phyloP scores from a whole-genome alignment of 73 alveolate species.

The Paramecium pentaurelia region DNA sequence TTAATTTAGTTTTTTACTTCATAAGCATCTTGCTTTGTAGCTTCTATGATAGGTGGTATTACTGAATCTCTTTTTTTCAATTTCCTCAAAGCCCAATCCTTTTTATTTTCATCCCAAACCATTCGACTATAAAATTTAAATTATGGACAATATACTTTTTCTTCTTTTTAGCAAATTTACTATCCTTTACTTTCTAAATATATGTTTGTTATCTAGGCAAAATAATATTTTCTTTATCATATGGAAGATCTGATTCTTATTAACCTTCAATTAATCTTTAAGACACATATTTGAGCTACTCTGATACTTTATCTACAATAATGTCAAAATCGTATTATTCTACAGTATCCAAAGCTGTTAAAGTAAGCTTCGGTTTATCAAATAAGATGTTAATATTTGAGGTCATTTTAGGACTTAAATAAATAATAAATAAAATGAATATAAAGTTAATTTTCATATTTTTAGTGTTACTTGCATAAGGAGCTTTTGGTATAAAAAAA shows the following conservation, averaged over 20 bases:
- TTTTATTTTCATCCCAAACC: slow-evolving; percentile 38
- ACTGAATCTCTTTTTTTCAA: neutral
- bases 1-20: neutral
- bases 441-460: slow-evolving; percentile 9
- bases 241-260: slow-evolving; percentile 12
- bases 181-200: slow-evolving; percentile 1
- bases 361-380: slow-evolving; percentile 13
- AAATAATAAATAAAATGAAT: slow-evolving; percentile 4
- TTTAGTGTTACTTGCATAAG: neutral
- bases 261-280: neutral
- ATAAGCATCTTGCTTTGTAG: slow-evolving; percentile 15
- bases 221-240: slow-evolving; percentile 34
- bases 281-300: slow-evolving; percentile 14
- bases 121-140: slow-evolving; percentile 4
- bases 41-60: slow-evolving; percentile 37
- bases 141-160: slow-evolving; percentile 14
- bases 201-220: slow-evolving; percentile 1
- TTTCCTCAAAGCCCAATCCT: slow-evolving; percentile 3
- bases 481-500: neutral
- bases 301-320: neutral
- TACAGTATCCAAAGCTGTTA: neutral
- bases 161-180: slow-evolving; percentile 26
- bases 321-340: slow-evolving; percentile 1
- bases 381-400: neutral
- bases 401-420: slow-evolving; percentile 25